phyloP scores from a whole-genome alignment of 352 stramenopile genomes.

The Globisporangium irregulare region DNA sequence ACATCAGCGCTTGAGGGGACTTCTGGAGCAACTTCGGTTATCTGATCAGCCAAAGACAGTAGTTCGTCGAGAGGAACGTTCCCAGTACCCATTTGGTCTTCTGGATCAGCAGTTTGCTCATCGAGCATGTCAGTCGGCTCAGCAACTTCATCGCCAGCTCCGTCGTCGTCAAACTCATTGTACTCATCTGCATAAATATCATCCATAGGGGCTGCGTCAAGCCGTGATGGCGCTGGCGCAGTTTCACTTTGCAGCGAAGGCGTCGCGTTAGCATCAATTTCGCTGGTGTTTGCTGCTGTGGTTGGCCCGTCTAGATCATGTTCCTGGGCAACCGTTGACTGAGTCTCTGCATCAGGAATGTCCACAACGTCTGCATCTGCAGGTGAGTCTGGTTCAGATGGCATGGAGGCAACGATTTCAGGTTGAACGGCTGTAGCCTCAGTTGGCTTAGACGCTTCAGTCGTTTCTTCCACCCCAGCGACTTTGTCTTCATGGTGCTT shows the following conservation, averaged over 20 bases:
- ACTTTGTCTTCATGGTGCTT: not conserved
- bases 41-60: slow-evolving; percentile 13
- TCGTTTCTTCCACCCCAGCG: not conserved
- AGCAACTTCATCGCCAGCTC: slow-evolving; percentile 30
- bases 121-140: slow-evolving; percentile 22
- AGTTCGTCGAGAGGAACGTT: slow-evolving; percentile 13
- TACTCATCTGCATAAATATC: slow-evolving; percentile 58
- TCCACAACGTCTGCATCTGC: not conserved
- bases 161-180: slow-evolving; percentile 54
- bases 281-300: not conserved
- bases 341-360: not conserved
- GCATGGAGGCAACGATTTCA: not conserved
- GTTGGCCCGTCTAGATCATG: not conserved
- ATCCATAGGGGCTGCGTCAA: slow-evolving; percentile 20
- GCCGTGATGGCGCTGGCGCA: not conserved
- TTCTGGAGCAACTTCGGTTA: not conserved
- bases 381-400: not conserved
- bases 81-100: not conserved
- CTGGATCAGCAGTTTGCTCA: slow-evolving; percentile 12
- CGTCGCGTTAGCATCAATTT: not conserved
- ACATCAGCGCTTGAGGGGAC: not conserved
- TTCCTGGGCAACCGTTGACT: not conserved
- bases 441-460: not conserved
- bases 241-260: not conserved
- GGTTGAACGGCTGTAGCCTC: not conserved